Percentiles rank a stretch among this genome's conserved stretches.
Evolutionary conservation across 2,329 filamentous ascomycete genomes (phyloP).

Genomic region (Lachnellula suecica): DNA sequence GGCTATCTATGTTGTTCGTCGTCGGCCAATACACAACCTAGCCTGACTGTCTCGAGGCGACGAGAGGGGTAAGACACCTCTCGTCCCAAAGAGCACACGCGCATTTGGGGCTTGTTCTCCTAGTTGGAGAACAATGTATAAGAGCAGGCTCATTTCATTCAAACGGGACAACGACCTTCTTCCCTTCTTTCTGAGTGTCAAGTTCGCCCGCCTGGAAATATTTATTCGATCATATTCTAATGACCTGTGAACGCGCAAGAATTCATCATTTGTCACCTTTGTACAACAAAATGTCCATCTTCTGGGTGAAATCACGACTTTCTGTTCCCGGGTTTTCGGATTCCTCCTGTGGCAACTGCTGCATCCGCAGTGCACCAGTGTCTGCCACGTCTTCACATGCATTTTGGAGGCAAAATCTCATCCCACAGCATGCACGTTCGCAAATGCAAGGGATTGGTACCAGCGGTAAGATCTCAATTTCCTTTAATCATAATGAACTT

Average conservation of each 20-base stretch:
- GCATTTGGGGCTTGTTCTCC: constrained; percentile 3
- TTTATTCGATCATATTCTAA: neutral
- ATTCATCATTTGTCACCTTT: neutral
- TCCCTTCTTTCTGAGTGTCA: neutral
- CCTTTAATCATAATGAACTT: neutral
- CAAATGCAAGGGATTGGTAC: neutral
- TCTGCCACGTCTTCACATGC: neutral
- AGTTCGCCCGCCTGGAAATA: neutral
- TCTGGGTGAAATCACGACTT: neutral
- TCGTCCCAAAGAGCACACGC: constrained; percentile 10
- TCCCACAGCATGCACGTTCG: neutral
- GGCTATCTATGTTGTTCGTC: neutral
- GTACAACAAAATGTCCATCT: too few relatives aligned
- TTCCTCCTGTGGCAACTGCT: neutral
- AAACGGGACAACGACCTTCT: neutral
- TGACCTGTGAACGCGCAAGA: neutral
- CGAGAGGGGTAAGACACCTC: constrained; percentile 13
- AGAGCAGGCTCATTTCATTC: neutral
- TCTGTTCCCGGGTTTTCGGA: neutral
- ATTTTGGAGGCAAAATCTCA: neutral
- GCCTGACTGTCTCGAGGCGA: constrained; percentile 5
- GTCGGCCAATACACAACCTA: constrained; percentile 1
- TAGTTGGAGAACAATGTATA: neutral
- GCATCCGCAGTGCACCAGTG: neutral
- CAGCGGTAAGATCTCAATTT: neutral